phyloP scores from a whole-genome alignment of 192 early-diverging fungal genomes.

The Coemansia asiatica region DNA sequence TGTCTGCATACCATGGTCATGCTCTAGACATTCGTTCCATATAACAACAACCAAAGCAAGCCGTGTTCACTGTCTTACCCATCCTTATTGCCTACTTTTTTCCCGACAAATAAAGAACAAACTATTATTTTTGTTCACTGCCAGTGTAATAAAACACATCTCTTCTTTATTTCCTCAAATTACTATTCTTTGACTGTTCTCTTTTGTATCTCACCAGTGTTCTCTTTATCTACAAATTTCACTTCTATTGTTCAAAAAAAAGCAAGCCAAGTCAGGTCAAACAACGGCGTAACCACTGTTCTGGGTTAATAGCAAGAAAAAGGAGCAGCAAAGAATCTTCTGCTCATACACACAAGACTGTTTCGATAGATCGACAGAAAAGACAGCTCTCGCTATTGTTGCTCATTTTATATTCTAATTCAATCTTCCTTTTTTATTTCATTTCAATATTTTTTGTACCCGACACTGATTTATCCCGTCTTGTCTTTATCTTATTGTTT shows the following conservation, averaged over 20 bases:
- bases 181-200: neutral
- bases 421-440: neutral
- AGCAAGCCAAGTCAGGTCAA: neutral
- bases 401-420: neutral
- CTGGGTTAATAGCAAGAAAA: neutral
- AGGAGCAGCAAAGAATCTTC: neutral
- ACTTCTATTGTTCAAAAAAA: neutral
- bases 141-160: neutral
- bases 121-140: neutral
- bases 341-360: neutral
- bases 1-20: neutral
- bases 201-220: neutral
- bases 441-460: neutral
- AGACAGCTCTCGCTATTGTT: neutral
- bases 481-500: neutral
- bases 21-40: neutral
- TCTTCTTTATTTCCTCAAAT: neutral
- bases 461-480: neutral
- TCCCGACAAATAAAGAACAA: neutral
- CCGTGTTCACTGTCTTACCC: neutral
- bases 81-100: neutral
- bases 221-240: neutral
- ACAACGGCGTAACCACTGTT: neutral
- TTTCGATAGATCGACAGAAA: neutral
- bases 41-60: neutral